Evolutionary conservation across 2,329 filamentous ascomycete genomes (phyloP).

Genomic region (Fusarium redolens): DNA sequence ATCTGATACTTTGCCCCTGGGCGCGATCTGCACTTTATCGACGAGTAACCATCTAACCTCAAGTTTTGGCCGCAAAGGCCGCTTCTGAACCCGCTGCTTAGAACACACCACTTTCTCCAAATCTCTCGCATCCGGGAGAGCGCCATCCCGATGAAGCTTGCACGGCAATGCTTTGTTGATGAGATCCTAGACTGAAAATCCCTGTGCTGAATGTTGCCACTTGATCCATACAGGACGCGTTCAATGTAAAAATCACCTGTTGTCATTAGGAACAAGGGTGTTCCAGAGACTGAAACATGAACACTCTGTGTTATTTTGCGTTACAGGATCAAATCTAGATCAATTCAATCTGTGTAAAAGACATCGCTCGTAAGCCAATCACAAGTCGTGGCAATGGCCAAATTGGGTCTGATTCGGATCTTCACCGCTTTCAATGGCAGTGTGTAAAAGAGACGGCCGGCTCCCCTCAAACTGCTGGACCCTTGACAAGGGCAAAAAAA

Average conservation of each 20-base stretch:
- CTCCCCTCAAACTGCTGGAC: conserved; percentile 9
- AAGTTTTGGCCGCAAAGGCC: conserved; percentile 13
- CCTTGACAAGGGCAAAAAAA: conserved; percentile 13
- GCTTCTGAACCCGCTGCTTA: neutral
- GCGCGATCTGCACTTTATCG: conserved; percentile 14
- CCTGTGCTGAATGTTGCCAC: conserved; percentile 27
- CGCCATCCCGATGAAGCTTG: conserved; percentile 25
- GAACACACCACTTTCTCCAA: conserved; percentile 27
- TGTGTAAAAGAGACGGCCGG: neutral
- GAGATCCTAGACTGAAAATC: conserved; percentile 25
- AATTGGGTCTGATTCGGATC: conserved; percentile 28
- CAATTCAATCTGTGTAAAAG: conserved; percentile 20
- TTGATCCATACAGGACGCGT: conserved; percentile 33
- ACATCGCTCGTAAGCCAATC: neutral
- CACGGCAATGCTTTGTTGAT: conserved; percentile 23
- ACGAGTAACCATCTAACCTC: conserved; percentile 30
- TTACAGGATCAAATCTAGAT: conserved; percentile 18
- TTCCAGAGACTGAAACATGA: neutral
- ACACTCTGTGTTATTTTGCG: neutral
- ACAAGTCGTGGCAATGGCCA: conserved; percentile 5
- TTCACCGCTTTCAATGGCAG: conserved; percentile 36
- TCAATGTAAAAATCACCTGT: conserved; percentile 43
- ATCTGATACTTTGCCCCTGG: conserved; percentile 30
- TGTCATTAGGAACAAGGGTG: conserved; percentile 32
- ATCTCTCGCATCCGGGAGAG: conserved; percentile 22